phyloP scores from a whole-genome alignment of 495 filamentous ascomycete species.

The Collariella sp. region DNA sequence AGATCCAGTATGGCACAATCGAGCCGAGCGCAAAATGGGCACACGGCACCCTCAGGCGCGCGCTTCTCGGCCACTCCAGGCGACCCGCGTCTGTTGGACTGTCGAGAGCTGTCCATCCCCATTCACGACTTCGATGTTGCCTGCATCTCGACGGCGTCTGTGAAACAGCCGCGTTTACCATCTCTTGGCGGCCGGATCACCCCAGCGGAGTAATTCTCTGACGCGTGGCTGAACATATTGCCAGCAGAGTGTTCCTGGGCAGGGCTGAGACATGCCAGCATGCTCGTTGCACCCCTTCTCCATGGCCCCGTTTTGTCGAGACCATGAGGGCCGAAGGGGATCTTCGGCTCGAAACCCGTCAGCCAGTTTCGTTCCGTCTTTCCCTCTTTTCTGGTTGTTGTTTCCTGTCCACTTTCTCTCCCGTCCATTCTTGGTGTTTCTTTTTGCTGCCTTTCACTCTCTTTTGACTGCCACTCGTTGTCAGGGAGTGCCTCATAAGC shows the following conservation, averaged over 20 bases:
- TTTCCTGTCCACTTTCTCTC: constrained; percentile 14
- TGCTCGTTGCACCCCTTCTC: neutral
- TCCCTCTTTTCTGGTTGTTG: neutral
- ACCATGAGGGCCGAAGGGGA: neutral
- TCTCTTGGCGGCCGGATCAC: too few species aligned
- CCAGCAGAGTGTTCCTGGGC: neutral
- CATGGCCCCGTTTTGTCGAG: neutral
- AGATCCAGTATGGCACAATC: neutral
- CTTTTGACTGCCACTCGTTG: constrained; percentile 3
- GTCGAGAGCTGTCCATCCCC: neutral
- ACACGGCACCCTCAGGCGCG: neutral
- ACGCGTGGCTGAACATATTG: too few species aligned
- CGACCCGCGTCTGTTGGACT: too few species aligned
- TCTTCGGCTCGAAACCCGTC: neutral
- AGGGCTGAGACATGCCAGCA: constrained; percentile 11
- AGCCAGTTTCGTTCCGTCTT: constrained; percentile 10
- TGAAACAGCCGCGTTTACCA: constrained; percentile 1
- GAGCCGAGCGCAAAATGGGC: neutral
- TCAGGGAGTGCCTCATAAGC: neutral
- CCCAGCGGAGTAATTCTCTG: too few species aligned
- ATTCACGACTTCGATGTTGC: neutral
- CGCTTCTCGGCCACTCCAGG: neutral
- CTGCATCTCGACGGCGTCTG: neutral
- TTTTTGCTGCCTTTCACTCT: constrained; percentile 2
- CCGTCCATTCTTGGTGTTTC: constrained; percentile 7